Evolutionary conservation across 2,329 filamentous ascomycete genomes (phyloP).

Genomic region (Bertia moriformis): DNA sequence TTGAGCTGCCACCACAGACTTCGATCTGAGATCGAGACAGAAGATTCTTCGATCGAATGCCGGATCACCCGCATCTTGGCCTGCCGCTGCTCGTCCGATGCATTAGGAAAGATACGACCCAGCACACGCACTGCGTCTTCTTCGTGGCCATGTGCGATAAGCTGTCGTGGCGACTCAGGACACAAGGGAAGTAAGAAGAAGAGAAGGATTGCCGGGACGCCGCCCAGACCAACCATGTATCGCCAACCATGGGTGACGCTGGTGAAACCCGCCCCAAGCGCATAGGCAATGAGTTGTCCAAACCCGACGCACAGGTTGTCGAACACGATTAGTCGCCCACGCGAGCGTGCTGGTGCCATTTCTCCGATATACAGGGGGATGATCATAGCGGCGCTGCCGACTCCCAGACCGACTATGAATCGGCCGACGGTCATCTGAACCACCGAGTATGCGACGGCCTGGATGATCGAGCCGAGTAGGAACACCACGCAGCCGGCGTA

Average conservation of each 20-base stretch:
- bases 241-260: constrained; percentile 21
- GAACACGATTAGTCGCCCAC: constrained; percentile 23
- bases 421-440: constrained; percentile 26
- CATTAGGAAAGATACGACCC: constrained; percentile 15
- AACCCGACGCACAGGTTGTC: constrained; percentile 23
- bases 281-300: constrained; percentile 16
- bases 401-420: constrained; percentile 24
- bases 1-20: constrained; percentile 16
- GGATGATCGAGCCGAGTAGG: constrained; percentile 18
- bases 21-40: not conserved
- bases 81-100: constrained; percentile 16
- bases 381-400: constrained; percentile 23
- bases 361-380: constrained; percentile 18
- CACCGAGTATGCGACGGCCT: constrained; percentile 18
- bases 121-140: constrained; percentile 16
- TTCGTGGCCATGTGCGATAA: constrained; percentile 16
- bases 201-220: constrained; percentile 19
- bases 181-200: constrained; percentile 19
- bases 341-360: constrained; percentile 23
- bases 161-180: constrained; percentile 23
- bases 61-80: constrained; percentile 22
- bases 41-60: constrained; percentile 3
- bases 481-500: constrained; percentile 21
- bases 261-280: constrained; percentile 14
- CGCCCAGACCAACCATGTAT: constrained; percentile 24